These are phyloP conservation scores for Botrytis fragariae DNA, from an alignment of 2,329 filamentous ascomycete genomes.

Conservation along the genomic window DNA sequence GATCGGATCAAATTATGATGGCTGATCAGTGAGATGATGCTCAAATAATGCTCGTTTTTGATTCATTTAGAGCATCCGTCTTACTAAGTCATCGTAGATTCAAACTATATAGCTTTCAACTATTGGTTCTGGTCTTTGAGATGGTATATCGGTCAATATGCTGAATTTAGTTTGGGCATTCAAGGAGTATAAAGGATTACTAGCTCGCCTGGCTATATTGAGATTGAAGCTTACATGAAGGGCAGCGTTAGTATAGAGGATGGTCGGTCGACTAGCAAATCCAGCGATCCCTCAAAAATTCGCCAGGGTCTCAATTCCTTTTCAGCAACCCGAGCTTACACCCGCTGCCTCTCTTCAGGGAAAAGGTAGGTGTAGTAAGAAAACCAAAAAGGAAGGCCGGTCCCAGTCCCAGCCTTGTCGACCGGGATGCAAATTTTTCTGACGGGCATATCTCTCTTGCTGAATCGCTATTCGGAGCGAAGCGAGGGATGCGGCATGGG, in stretches of 20 bases:
- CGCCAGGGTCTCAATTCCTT: constrained; percentile 13
- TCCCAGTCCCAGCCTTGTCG: constrained; percentile 19
- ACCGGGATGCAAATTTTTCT: constrained; percentile 4
- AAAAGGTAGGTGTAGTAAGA: constrained; percentile 2
- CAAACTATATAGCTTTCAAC: background rate
- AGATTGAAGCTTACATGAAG: constrained; percentile 14
- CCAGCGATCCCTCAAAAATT: constrained; percentile 6
- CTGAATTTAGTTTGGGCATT: background rate
- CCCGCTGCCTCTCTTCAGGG: constrained; percentile 9
- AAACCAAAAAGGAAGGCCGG: constrained; percentile 15
- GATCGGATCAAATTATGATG: background rate
- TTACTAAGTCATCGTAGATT: background rate
- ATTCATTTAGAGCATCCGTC: background rate
- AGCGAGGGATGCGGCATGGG: background rate
- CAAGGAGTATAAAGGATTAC: background rate
- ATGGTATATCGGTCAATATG: background rate
- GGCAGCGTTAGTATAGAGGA: background rate
- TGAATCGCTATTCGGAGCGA: constrained; percentile 4
- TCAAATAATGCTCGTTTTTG: constrained; percentile 3
- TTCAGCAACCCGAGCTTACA: constrained; percentile 14
- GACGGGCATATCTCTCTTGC: constrained; percentile 2
- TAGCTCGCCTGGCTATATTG: background rate
- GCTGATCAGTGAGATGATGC: constrained; percentile 5
- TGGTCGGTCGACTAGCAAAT: background rate
- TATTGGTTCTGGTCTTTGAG: background rate